Evolutionary conservation across 805 yeast genomes (phyloP).

Genomic region (Wickerhamiella lipophila): DNA sequence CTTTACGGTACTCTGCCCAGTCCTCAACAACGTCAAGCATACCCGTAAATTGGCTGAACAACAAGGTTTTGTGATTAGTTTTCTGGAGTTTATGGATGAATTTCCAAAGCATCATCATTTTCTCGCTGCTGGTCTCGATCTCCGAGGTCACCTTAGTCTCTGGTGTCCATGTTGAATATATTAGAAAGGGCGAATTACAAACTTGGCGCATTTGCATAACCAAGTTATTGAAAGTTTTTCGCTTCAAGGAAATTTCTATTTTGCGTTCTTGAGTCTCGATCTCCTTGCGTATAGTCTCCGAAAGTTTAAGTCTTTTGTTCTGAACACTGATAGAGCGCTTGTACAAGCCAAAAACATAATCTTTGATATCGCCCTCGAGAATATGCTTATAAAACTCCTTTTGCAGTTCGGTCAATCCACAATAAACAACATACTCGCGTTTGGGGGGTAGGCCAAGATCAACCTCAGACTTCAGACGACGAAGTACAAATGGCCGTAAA

Average conservation of each 20-base stretch:
- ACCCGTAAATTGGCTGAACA: constrained; percentile 76
- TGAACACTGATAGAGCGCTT: constrained; percentile 22
- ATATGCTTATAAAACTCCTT: constrained; percentile 43
- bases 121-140: constrained; percentile 51
- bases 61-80: constrained; percentile 52
- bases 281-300: neutral
- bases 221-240: constrained; percentile 48
- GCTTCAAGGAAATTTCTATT: constrained; percentile 32
- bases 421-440: constrained; percentile 73
- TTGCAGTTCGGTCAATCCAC: constrained; percentile 54
- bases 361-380: constrained; percentile 31
- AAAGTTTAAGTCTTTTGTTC: neutral
- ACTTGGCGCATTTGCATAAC: constrained; percentile 76
- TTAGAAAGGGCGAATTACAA: constrained; percentile 76
- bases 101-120: constrained; percentile 56
- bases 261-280: constrained; percentile 16
- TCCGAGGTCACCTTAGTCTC: constrained; percentile 32
- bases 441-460: constrained; percentile 66
- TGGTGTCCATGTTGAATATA: constrained; percentile 62
- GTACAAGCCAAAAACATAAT: constrained; percentile 18
- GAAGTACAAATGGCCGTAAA: constrained; percentile 70
- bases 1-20: constrained; percentile 43
- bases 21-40: constrained; percentile 74
- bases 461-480: constrained; percentile 70
- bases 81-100: constrained; percentile 40